These are phyloP conservation scores for Entophlyctis luteolus DNA, from an alignment of 192 early-diverging fungal genomes.

Conservation along the genomic window DNA sequence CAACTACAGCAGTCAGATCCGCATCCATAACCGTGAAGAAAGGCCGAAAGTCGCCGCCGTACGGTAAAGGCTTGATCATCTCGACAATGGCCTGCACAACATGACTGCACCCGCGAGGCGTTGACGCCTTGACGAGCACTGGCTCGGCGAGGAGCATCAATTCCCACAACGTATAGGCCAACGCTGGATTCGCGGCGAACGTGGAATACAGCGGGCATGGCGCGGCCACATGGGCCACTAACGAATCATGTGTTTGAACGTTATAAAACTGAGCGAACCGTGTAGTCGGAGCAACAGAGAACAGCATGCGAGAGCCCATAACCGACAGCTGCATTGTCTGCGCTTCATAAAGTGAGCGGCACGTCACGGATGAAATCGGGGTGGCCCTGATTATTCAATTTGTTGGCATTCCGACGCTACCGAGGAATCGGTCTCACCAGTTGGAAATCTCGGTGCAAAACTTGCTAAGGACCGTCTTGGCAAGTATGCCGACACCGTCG, in stretches of 20 bases:
- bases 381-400: slow-evolving; percentile 36
- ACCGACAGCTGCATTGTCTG: slow-evolving; percentile 35
- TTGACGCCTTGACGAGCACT: slow-evolving; percentile 82
- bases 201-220: too few species aligned
- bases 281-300: slow-evolving; percentile 50
- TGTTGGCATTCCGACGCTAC: background rate
- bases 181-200: slow-evolving; percentile 72
- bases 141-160: slow-evolving; percentile 88
- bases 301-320: slow-evolving; percentile 17
- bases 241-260: too few species aligned
- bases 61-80: slow-evolving; percentile 88
- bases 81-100: slow-evolving; percentile 80
- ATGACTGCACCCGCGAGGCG: slow-evolving; percentile 81
- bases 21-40: slow-evolving; percentile 96
- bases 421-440: slow-evolving; percentile 54
- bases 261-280: slow-evolving; percentile 64
- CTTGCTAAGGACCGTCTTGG: slow-evolving; percentile 62
- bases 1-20: slow-evolving; percentile 76
- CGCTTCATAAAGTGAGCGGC: slow-evolving; percentile 32
- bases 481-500: slow-evolving; percentile 41
- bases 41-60: slow-evolving; percentile 93
- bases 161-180: slow-evolving; percentile 92
- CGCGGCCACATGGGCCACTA: too few species aligned
- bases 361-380: slow-evolving; percentile 31
- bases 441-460: slow-evolving; percentile 74